phyloP scores from a whole-genome alignment of 768 basidiomycete species.

The Podaxis rugospora region DNA sequence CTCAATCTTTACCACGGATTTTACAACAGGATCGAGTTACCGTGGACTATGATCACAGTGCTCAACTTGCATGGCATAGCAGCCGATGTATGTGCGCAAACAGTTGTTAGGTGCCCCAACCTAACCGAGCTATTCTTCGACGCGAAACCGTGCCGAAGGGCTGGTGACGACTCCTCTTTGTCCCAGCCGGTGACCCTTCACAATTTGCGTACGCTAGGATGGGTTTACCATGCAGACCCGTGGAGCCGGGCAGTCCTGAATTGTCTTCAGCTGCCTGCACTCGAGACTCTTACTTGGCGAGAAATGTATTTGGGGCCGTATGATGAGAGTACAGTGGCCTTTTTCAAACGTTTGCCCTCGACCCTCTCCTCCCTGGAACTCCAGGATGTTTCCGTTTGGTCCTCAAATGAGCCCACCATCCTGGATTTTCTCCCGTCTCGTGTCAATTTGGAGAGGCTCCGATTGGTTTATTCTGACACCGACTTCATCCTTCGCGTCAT shows the following conservation, averaged over 20 bases:
- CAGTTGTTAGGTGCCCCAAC: neutral
- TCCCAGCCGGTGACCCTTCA: neutral
- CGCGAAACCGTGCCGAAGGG: neutral
- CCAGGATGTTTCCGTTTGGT: neutral
- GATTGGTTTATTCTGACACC: neutral
- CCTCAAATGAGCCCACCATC: neutral
- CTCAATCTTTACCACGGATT: neutral
- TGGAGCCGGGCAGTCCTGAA: neutral
- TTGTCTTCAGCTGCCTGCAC: neutral
- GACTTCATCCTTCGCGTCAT: neutral
- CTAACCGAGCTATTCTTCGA: neutral
- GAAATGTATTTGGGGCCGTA: neutral
- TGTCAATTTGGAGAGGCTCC: neutral
- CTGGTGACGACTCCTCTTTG: neutral
- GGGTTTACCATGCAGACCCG: neutral
- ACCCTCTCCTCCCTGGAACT: neutral
- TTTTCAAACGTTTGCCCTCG: neutral
- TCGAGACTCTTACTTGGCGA: neutral
- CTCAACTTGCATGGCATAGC: neutral
- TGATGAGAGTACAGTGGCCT: neutral
- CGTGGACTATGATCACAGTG: neutral
- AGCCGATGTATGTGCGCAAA: neutral
- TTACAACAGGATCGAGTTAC: neutral
- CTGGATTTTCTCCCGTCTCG: neutral
- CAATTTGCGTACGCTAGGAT: neutral